Evolutionary conservation across 2,329 filamentous ascomycete genomes (phyloP).

Genomic region (Triangularia setosa): DNA sequence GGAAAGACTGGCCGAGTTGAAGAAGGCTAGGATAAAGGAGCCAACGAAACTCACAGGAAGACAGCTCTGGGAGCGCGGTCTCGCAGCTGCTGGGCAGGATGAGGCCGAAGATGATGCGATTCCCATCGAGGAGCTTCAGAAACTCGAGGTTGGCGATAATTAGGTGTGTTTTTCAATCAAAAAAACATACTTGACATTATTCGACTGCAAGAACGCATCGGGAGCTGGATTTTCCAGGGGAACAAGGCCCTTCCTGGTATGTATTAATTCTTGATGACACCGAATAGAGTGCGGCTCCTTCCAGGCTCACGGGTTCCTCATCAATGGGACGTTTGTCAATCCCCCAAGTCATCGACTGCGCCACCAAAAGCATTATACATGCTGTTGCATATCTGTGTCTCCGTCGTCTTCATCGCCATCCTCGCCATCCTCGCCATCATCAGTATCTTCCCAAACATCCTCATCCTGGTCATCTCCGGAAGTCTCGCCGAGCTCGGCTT

Average conservation of each 20-base stretch:
- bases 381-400: conserved; percentile 22
- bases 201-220: not conserved
- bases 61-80: conserved; percentile 73
- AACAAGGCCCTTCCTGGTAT: not conserved
- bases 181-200: not conserved
- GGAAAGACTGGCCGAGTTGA: conserved; percentile 76
- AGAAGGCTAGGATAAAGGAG: conserved; percentile 72
- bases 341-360: conserved; percentile 7
- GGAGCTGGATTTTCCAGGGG: not conserved
- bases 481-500: conserved; percentile 60
- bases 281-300: not conserved
- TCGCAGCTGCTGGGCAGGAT: conserved; percentile 63
- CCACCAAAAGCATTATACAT: conserved; percentile 2
- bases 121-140: conserved; percentile 59
- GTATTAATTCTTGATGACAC: not conserved
- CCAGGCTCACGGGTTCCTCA: not conserved
- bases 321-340: not conserved
- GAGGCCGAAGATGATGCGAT: conserved; percentile 61
- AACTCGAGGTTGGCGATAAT: conserved; percentile 65
- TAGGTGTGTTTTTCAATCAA: conserved; percentile 6
- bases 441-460: conserved; percentile 50
- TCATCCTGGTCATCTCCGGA: conserved; percentile 47
- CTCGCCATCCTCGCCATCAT: conserved; percentile 36
- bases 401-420: conserved; percentile 17
- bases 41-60: conserved; percentile 67